These are phyloP conservation scores for Calophaca sinica DNA, from an alignment of 306 rosid genomes.

Conservation along the genomic window DNA sequence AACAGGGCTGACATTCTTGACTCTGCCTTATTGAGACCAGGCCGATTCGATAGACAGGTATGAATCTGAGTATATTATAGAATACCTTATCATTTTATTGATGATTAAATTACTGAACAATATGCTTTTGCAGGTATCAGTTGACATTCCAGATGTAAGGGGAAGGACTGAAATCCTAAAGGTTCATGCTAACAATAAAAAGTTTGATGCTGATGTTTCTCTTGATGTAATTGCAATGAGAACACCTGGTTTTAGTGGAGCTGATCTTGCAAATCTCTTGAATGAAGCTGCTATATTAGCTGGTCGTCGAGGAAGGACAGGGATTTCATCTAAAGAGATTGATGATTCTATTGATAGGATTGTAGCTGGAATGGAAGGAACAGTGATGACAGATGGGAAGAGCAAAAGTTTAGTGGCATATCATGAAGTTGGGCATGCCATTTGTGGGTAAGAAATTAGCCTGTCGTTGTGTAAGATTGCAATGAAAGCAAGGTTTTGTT, in stretches of 20 bases:
- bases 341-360: slow-evolving; percentile 98
- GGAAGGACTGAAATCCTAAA: slow-evolving; percentile 97
- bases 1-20: slow-evolving; percentile 99
- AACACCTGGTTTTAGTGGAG: slow-evolving; percentile 99
- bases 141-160: slow-evolving; percentile 93
- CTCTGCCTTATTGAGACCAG: slow-evolving; percentile 96
- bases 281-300: slow-evolving; percentile 99
- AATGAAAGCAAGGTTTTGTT: slow-evolving; percentile 4
- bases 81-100: slow-evolving; percentile 14
- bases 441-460: slow-evolving; percentile 75
- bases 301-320: slow-evolving; percentile 90
- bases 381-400: slow-evolving; percentile 99
- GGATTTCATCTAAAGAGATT: slow-evolving; percentile 90
- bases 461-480: not conserved
- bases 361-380: slow-evolving; percentile 99
- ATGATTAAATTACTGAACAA: slow-evolving; percentile 27
- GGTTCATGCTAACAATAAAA: slow-evolving; percentile 95
- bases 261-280: slow-evolving; percentile 98
- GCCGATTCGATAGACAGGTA: slow-evolving; percentile 97
- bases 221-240: slow-evolving; percentile 97
- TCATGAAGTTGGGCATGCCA: slow-evolving; percentile 98
- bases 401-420: slow-evolving; percentile 98
- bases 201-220: slow-evolving; percentile 88
- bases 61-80: not conserved
- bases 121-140: slow-evolving; percentile 72